These are phyloP conservation scores for Phytophthora sp. DNA, from an alignment of 352 stramenopile species.

Conservation along the genomic window DNA sequence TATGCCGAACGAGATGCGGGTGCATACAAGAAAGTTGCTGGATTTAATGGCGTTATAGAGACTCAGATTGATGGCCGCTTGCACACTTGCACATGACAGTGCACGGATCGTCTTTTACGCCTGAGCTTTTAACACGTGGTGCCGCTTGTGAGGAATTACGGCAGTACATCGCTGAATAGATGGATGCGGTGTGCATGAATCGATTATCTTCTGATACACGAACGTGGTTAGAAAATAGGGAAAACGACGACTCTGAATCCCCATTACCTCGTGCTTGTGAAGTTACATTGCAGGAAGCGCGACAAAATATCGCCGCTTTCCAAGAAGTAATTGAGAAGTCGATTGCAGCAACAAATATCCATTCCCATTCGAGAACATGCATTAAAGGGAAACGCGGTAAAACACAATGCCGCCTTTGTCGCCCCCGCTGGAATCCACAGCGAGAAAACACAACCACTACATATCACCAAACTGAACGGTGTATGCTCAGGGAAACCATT, in stretches of 20 bases:
- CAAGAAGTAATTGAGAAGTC: neutral
- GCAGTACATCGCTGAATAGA: neutral
- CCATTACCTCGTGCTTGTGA: neutral
- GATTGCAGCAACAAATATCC: neutral
- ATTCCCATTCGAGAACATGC: neutral
- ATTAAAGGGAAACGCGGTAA: neutral
- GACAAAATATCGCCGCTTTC: neutral
- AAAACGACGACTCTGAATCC: neutral
- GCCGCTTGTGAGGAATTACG: neutral
- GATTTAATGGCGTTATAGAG: slow-evolving; percentile 1
- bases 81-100: neutral
- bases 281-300: neutral
- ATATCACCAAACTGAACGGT: too few species aligned
- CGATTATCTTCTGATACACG: neutral
- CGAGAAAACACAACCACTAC: too few species aligned
- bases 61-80: slow-evolving; percentile 6
- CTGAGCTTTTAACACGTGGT: neutral
- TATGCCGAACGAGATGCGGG: neutral
- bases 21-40: neutral
- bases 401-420: neutral
- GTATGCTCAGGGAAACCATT: too few species aligned
- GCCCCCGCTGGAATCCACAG: neutral
- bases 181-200: neutral
- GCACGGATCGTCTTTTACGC: neutral
- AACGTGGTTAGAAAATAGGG: neutral